A percentile compares a stretch with the other conserved stretches of the same genome.
phyloP scores from a whole-genome alignment of 1,284 basidiomycete genomes.

The Malassezia sympodialis region DNA sequence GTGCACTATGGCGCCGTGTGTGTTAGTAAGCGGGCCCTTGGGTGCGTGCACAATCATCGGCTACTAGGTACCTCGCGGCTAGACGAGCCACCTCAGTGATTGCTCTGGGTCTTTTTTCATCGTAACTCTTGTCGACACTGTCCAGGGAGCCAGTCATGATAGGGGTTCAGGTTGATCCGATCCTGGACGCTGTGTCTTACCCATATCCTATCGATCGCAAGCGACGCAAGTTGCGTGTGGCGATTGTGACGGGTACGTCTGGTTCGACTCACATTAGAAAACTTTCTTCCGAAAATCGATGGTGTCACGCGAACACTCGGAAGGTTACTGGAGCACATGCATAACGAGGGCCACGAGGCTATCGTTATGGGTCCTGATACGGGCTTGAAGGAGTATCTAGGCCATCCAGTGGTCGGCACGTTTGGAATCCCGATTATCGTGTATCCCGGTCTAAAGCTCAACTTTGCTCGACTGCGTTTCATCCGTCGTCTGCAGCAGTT shows the following conservation, averaged over 20 bases:
- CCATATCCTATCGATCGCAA: conserved; percentile 26
- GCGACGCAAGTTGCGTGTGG: conserved; percentile 45
- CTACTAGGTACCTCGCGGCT: not conserved
- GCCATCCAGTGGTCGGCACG: conserved; percentile 55
- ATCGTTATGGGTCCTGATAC: conserved; percentile 55
- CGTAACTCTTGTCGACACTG: not conserved
- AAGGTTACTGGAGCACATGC: conserved; percentile 54
- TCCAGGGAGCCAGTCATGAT: not conserved
- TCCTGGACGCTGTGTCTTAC: conserved; percentile 15
- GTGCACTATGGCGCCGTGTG: not conserved
- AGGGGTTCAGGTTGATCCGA: not conserved
- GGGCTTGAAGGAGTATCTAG: conserved; percentile 53
- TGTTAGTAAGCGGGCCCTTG: not conserved
- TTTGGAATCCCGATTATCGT: conserved; percentile 54
- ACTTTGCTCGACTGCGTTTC: conserved; percentile 56
- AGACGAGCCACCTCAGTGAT: not conserved
- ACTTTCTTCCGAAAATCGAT: conserved; percentile 56
- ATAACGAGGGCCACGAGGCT: conserved; percentile 54
- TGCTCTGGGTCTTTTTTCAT: not conserved
- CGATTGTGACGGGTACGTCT: conserved; percentile 45
- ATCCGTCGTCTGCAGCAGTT: conserved; percentile 50
- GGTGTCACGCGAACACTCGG: conserved; percentile 56
- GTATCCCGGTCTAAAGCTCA: conserved; percentile 56
- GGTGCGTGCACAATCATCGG: not conserved
- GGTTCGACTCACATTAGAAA: conserved; percentile 47